Base-by-base conservation (phyloP, 495 filamentous ascomycete species). In the Penicillium coprophilum region DNA sequence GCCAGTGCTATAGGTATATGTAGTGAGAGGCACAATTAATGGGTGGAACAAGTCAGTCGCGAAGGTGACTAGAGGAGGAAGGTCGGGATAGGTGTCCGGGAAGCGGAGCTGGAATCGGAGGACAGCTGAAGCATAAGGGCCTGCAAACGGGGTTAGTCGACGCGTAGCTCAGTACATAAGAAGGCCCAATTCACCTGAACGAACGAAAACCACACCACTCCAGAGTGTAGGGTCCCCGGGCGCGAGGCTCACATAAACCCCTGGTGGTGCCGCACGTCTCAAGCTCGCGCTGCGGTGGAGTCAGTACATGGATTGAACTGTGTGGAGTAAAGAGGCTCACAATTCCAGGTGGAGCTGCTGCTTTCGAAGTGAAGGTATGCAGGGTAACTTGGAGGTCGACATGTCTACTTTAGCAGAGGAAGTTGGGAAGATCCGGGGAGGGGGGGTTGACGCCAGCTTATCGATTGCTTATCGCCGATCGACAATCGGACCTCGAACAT, bases 11-110 rank as follows among this genome's bases (percentile, higher is more conserved):
- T 93, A 94, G 56, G 90, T 92, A 70, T 95, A 91, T 3, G 91
- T 95, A 6, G 91, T 96, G 13, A 93, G 78, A 19, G 93, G 91
- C 3, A 92, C 88, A 63, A 97, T 85, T 24, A 98, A 80, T 12
- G 93, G 94, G 71, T 98, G 93, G 70, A 96, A 98, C 50, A 97
- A 85, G 61, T 97, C 93, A 41, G 88, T 94, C 27, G 83, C 77
- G 69, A 98, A 96, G 39, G 85, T 92, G 46, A 98, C 85, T 5
- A 90, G 77, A 6, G 94, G 94, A 39, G 94, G 89, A 8, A 87
- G 72, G 31, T 78, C 72, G 5, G 94, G 94, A 66, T 96, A 97
- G 24, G 78, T 78, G 58, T 86, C 74, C 9, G 94, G 91, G 67
- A 97, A 97, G 48, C 85, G 85, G 60, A 98, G 85, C 57, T 90